Conservation (phyloP, 345 rosid species). For the Ceriops zippeliana region DNA sequence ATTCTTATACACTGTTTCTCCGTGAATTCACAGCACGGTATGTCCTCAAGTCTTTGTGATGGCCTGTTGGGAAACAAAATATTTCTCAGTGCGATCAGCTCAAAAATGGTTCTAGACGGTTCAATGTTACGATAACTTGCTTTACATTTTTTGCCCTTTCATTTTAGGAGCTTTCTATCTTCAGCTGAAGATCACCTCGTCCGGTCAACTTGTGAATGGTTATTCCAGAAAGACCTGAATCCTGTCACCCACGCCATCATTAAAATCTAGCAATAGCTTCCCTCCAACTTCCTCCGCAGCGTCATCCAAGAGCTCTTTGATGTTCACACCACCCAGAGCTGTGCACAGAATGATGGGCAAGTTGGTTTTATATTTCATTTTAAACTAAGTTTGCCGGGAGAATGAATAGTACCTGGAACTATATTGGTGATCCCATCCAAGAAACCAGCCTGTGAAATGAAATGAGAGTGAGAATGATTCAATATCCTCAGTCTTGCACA, state of each 20-base stretch:
- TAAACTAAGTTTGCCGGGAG: not conserved
- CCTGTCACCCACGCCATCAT: conserved; percentile 74
- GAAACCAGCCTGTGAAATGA: conserved; percentile 66
- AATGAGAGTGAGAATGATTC: not conserved
- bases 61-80: too few relatives aligned
- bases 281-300: conserved; percentile 80
- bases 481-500: too few relatives aligned
- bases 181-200: not conserved
- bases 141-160: not conserved
- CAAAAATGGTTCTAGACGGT: too few relatives aligned
- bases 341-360: conserved; percentile 5
- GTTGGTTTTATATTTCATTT: not conserved
- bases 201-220: conserved; percentile 4
- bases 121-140: not conserved
- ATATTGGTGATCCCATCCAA: conserved; percentile 82
- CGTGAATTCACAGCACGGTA: too few relatives aligned
- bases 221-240: conserved; percentile 85
- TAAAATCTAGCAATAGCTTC: conserved; percentile 69
- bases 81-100: too few relatives aligned
- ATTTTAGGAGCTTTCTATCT: not conserved
- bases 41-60: too few relatives aligned
- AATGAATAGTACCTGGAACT: conserved; percentile 65
- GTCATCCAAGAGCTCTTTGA: conserved; percentile 67
- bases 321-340: conserved; percentile 85
- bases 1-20: too few relatives aligned